Evolutionary conservation across 2,329 filamentous ascomycete genomes (phyloP), one percentile per base, ranked within the genome.

Genomic region (Penicillium rolfsii): DNA sequence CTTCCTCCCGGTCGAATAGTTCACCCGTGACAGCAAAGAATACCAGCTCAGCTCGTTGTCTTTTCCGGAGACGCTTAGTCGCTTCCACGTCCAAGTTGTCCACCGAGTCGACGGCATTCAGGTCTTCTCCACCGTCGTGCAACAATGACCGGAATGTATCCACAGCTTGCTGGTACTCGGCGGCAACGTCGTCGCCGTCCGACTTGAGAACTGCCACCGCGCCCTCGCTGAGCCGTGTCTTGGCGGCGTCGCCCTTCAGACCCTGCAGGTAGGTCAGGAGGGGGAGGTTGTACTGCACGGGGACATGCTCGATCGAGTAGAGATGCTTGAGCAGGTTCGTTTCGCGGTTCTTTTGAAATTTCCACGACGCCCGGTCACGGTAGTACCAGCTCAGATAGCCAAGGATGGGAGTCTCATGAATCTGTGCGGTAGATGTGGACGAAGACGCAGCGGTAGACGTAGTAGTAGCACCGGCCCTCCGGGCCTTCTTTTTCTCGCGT

Each of bases 281-380:
- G 24, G 87, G 82, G 50, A 85, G 79, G 60, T 91, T 87, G 77
- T 94, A 86, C 61, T 84, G 80, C 16, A 87, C 79, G 0, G 93
- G 91, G 46, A 97, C 85, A 46, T 85, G 84, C 68, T 87, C 85
- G 65, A 87, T 79, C 67, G 91, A 87, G 73, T 96, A 91, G 49
- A 90, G 79, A 80, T 96, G 88, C 76, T 95, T 94, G 73, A 97
- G 85, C 12, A 97, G 82, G 68, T 91, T 87, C 57, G 89, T 91
- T 77, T 97, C 93, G 73, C 92, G 87, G 69, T 92, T 93, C 80
- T 97, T 97, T 81, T 96, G 96, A 82, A 97, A 98, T 77, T 97
- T 97, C 94, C 94, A 98, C 68, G 82, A 82, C 9, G 84, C 81
- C 60, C 87, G 87, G 62, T 87, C 84, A 58, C 84, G 84, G 77